Evolutionary conservation across 345 rosid genomes (phyloP).

Genomic region (Jatropha curcas): DNA sequence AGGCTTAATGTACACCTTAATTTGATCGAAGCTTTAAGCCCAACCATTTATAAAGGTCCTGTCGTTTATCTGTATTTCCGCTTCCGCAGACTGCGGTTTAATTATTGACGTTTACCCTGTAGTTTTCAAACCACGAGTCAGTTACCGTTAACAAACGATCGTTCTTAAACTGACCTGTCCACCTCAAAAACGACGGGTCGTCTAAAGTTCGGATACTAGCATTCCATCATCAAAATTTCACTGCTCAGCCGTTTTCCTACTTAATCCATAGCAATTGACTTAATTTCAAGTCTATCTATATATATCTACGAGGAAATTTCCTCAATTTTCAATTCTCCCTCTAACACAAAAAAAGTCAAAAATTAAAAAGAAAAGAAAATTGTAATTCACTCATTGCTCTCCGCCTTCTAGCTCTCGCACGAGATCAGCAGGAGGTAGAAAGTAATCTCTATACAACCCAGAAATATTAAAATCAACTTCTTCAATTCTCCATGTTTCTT

Average conservation of each 20-base stretch:
- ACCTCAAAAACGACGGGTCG: too few species aligned
- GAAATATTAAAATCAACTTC: slow-evolving; percentile 84
- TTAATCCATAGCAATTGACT: not conserved
- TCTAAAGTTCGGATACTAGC: too few species aligned
- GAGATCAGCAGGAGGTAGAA: slow-evolving; percentile 86
- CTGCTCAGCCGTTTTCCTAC: not conserved
- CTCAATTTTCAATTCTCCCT: not conserved
- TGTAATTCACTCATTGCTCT: not conserved
- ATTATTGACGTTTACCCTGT: too few species aligned
- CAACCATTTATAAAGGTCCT: too few species aligned
- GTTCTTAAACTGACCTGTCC: too few species aligned
- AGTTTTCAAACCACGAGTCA: too few species aligned
- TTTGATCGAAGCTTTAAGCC: too few species aligned
- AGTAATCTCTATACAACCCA: slow-evolving; percentile 71
- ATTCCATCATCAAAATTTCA: too few species aligned
- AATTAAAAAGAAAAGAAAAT: not conserved
- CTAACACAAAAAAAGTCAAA: not conserved
- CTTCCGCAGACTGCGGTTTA: too few species aligned
- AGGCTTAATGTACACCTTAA: too few species aligned
- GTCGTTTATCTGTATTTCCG: too few species aligned
- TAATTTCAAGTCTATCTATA: not conserved
- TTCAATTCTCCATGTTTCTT: slow-evolving; percentile 90
- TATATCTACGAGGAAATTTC: not conserved
- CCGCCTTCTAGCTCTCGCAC: slow-evolving; percentile 45
- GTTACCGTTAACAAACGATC: too few species aligned